These are phyloP conservation scores for Ophiocordyceps camponoti-floridani DNA, from an alignment of 2,329 filamentous ascomycete species.

Conservation along the genomic window DNA sequence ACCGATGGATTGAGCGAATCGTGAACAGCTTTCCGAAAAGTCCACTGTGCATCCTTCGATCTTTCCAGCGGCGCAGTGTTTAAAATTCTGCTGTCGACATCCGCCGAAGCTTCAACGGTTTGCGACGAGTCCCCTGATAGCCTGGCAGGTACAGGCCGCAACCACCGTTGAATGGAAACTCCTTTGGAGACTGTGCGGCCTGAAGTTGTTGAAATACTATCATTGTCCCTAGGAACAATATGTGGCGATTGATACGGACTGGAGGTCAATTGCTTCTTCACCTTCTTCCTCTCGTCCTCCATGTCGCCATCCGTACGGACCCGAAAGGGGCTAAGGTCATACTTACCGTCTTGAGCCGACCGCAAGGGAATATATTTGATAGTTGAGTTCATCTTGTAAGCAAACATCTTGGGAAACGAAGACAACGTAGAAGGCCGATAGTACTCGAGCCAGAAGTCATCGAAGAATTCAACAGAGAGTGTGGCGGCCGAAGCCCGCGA, in stretches of 20 bases:
- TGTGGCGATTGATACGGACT: conserved; percentile 31
- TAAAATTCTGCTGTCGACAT: conserved; percentile 13
- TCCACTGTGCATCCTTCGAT: conserved; percentile 70
- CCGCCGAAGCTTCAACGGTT: not conserved
- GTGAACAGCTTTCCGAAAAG: conserved; percentile 67
- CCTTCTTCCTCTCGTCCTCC: conserved; percentile 41
- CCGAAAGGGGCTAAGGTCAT: conserved; percentile 77
- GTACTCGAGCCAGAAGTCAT: conserved; percentile 97
- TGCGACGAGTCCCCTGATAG: conserved; percentile 3
- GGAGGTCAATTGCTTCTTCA: conserved; percentile 51
- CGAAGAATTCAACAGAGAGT: conserved; percentile 44
- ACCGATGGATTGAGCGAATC: conserved; percentile 78
- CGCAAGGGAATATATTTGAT: conserved; percentile 67
- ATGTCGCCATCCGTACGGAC: conserved; percentile 49
- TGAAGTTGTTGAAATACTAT: conserved; percentile 19
- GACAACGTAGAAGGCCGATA: conserved; percentile 80
- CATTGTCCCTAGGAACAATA: conserved; percentile 17
- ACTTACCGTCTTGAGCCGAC: conserved; percentile 52
- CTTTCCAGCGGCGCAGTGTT: conserved; percentile 53
- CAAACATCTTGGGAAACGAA: conserved; percentile 80
- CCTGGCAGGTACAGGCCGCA: conserved; percentile 29
- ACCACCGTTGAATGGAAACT: conserved; percentile 42
- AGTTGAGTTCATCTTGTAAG: conserved; percentile 81
- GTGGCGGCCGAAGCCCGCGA: conserved; percentile 17
- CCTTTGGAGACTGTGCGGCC: conserved; percentile 22